Evolutionary conservation across 768 basidiomycete genomes (phyloP).

Genomic region (Rhizopogon vulgaris): DNA sequence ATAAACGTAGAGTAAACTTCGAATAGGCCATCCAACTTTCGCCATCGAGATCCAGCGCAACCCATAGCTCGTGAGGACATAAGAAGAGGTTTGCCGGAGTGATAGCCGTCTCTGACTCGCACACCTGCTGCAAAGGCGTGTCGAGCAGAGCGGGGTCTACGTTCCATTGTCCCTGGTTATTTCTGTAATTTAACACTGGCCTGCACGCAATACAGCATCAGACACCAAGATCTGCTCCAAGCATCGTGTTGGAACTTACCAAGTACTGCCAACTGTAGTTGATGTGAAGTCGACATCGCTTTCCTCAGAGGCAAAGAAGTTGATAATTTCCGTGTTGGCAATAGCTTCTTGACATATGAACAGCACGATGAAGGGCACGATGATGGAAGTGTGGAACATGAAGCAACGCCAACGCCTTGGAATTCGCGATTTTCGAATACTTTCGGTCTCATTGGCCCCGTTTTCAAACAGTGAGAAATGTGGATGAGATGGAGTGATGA

Average conservation of each 20-base stretch:
- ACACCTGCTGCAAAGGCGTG: slow-evolving; percentile 31
- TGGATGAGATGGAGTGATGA: background rate
- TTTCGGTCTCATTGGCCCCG: background rate
- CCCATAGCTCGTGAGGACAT: slow-evolving; percentile 43
- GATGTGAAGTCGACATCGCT: slow-evolving; percentile 11
- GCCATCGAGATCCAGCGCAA: slow-evolving; percentile 39
- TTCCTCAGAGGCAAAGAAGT: slow-evolving; percentile 36
- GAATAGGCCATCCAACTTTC: slow-evolving; percentile 33
- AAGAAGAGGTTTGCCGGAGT: slow-evolving; percentile 6
- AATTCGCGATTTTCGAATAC: background rate
- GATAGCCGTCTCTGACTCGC: slow-evolving; percentile 18
- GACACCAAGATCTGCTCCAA: background rate
- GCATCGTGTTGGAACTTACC: slow-evolving; percentile 15
- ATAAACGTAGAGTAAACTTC: slow-evolving; percentile 46
- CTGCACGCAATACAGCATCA: slow-evolving; percentile 20
- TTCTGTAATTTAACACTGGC: slow-evolving; percentile 30
- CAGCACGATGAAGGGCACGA: slow-evolving; percentile 5
- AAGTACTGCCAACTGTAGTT: slow-evolving; percentile 20
- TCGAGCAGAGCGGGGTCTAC: slow-evolving; percentile 37
- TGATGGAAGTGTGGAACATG: background rate
- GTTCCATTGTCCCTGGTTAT: slow-evolving; percentile 31
- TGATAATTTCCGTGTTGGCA: slow-evolving; percentile 65
- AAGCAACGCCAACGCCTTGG: background rate
- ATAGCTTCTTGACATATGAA: slow-evolving; percentile 22
- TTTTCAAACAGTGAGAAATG: background rate